Evolutionary conservation across 2,329 filamentous ascomycete species (phyloP).

Genomic region (Phyllosticta citrichinensis): DNA sequence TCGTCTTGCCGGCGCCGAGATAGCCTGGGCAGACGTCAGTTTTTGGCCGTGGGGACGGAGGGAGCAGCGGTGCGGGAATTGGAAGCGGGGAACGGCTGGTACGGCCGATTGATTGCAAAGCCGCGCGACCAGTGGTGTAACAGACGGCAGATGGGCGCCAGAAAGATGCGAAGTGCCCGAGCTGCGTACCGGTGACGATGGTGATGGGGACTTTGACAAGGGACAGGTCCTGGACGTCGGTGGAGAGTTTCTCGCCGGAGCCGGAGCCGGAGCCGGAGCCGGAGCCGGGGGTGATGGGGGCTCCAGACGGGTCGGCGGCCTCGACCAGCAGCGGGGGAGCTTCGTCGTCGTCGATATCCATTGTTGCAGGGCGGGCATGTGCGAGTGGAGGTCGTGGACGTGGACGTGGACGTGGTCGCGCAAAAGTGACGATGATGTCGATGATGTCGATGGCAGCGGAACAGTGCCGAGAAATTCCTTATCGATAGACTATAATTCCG

Average conservation of each 20-base stretch:
- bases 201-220: conserved; percentile 68
- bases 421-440: neutral
- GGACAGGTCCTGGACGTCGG: conserved; percentile 39
- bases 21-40: conserved; percentile 53
- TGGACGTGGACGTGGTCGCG: neutral
- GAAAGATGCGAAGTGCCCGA: neutral
- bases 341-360: conserved; percentile 48
- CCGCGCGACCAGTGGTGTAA: neutral
- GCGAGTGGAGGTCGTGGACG: neutral
- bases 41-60: neutral
- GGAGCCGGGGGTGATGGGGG: conserved; percentile 11
- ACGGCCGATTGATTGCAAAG: neutral
- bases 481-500: conserved; percentile 3
- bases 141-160: neutral
- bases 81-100: neutral
- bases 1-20: conserved; percentile 91
- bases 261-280: conserved; percentile 12
- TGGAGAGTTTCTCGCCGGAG: conserved; percentile 17
- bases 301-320: conserved; percentile 23
- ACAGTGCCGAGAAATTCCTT: neutral
- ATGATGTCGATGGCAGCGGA: neutral
- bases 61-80: neutral
- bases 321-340: conserved; percentile 53
- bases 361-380: neutral
- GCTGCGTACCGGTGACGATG: conserved; percentile 60